Conservation (phyloP, 139 green algal species). For the Coelastrella sp. region DNA sequence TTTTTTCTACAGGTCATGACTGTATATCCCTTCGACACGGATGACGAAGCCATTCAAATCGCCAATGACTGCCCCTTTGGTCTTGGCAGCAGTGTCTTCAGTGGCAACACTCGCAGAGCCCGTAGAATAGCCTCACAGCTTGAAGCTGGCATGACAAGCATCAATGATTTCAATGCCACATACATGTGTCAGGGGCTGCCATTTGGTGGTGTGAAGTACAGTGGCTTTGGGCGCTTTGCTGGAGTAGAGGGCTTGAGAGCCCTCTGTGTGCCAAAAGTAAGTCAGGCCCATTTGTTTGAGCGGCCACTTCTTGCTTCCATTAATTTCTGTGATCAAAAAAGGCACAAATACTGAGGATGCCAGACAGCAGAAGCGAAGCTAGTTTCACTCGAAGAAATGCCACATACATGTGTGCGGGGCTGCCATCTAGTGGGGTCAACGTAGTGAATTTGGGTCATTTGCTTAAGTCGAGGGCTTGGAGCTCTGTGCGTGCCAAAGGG, state of each 20-base stretch:
- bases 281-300: conserved; percentile 56
- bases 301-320: too few species aligned
- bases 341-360: too few species aligned
- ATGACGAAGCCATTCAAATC: conserved; percentile 92
- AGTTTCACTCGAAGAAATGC: neutral
- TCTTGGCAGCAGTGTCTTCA: conserved; percentile 93
- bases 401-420: neutral
- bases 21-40: conserved; percentile 69
- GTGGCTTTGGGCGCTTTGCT: conserved; percentile 95
- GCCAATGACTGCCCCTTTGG: conserved; percentile 98
- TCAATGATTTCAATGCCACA: conserved; percentile 98
- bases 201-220: conserved; percentile 98
- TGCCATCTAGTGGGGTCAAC: too few species aligned
- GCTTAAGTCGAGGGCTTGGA: conserved; percentile 94
- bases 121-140: conserved; percentile 77
- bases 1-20: conserved; percentile 70
- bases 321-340: too few species aligned
- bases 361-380: too few species aligned
- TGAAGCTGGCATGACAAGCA: conserved; percentile 89
- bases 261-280: conserved; percentile 32
- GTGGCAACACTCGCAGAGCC: conserved; percentile 48
- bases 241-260: conserved; percentile 91
- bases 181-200: conserved; percentile 99
- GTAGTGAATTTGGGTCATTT: conserved; percentile 81
- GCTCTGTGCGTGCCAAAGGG: conserved; percentile 33